Base-by-base conservation (phyloP, 495 filamentous ascomycete species). In the Penicillium coffeae region DNA sequence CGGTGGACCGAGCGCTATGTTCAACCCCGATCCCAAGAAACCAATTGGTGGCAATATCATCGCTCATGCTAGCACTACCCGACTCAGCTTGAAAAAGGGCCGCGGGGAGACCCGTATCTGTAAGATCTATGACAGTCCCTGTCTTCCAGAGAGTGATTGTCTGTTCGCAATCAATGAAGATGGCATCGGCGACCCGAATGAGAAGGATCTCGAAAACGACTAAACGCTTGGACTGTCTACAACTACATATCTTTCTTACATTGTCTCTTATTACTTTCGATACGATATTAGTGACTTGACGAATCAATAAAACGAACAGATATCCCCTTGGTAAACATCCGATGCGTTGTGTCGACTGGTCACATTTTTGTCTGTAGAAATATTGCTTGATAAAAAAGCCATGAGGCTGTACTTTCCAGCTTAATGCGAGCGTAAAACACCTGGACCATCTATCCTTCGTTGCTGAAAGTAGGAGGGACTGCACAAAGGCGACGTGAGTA, bases 11-110 rank as follows among this genome's bases (percentile, higher is more conserved):
- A 89, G 84, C 53, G 79, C 93, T 21, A 98, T 98, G 93, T 98
- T 95, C 74, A 98, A 98, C 54, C 93, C 93, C 0, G 93, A 98
- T 60, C 93, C 93, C 5, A 98, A 98, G 80, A 98, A 98, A 62
- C 93, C 93, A 1, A 96, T 98, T 68, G 93, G 93, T 44, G 93
- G 93, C 52, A 96, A 98, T 65, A 97, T 98, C 63, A 96, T 98
- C 63, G 93, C 93, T 12, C 93, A 98, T 64, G 90, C 93, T 32
- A 93, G 87, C 56, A 98, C 93, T 6, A 98, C 93, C 8, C 58
- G 83, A 44, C 71, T 98, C 55, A 95, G 89, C 54, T 66, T 98
- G 59, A 95, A 95, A 74, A 98, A 98, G 66, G 94, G 94, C 13
- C 74, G 92, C 19, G 93, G 83, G 15, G 93, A 98, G 77, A 97